Base-by-base conservation (phyloP, 2,329 filamentous ascomycete species). In the Penicillium freii region DNA sequence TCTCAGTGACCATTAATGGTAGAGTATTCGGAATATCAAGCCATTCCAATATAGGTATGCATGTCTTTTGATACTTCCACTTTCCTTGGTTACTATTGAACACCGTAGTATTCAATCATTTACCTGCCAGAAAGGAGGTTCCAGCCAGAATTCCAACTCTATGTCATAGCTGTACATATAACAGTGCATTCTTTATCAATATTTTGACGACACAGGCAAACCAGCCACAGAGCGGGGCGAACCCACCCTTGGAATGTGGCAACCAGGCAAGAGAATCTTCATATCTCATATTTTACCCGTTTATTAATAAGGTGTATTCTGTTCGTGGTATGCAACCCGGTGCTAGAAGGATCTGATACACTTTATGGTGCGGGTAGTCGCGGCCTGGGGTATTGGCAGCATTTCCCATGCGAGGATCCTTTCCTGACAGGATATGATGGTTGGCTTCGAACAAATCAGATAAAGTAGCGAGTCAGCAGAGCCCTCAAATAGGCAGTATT, bases 401-500 rank as follows among this genome's bases (percentile, higher is more conserved):
- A 57, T 59, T 54, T 59, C 45, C 27, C 42, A 45, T 27, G 29
- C 19, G 42, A 40, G 27, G 46, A 61, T 61, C 59, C 54, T 38
- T 59, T 46, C 56, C 50, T 25, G 31, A 29, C 29, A 33, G 23
- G 46, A 39, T n/a, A n/a, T 5, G 11, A 29, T 39, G 23, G 38
- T 51, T 52, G 3, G 23, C 17, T 23, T 58, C 33, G 21, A 49
- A 47, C 42, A 13, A 49, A 42, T 58, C 50, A 45, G n/a, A 29
- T 48, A 29, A 19, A 31, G 23, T 11, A 27, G n/a, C 44, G 36
- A 45, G 34, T 34, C 8, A 34, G 15, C 6, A 46, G 9, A 5
- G 15, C 19, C 5, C 17, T 11, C n/a, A 10, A 39, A n/a, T 23
- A 31, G 19, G n/a, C 31, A 39, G 4, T 6, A 3, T 3, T 25